These are phyloP conservation scores for Nemania sp. DNA, from an alignment of 2,329 filamentous ascomycete species.

Conservation along the genomic window DNA sequence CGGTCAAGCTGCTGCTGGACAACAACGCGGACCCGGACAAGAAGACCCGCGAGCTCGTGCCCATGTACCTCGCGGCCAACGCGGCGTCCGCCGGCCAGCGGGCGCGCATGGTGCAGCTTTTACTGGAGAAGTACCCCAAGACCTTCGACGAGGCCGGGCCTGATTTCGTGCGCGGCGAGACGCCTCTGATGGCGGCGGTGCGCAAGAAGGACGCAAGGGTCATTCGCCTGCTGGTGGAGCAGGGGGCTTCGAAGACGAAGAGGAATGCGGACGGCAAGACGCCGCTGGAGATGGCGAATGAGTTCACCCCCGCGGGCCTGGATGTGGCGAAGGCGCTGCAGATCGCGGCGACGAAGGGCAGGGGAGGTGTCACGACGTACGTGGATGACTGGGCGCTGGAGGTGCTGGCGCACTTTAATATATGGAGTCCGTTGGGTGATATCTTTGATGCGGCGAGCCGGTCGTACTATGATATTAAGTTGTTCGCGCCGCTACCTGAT, in stretches of 20 bases:
- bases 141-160: constrained; percentile 33
- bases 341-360: constrained; percentile 30
- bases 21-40: constrained; percentile 32
- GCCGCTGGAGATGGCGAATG: constrained; percentile 24
- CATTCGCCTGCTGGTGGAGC: constrained; percentile 33
- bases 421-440: constrained; percentile 33
- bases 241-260: constrained; percentile 34
- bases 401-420: constrained; percentile 34
- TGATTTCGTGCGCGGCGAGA: constrained; percentile 18
- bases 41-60: constrained; percentile 31
- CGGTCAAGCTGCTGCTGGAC: constrained; percentile 36
- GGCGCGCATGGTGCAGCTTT: constrained; percentile 34
- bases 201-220: constrained; percentile 23
- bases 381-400: constrained; percentile 33
- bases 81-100: constrained; percentile 19
- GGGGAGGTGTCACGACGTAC: constrained; percentile 33
- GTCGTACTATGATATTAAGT: constrained; percentile 19
- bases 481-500: constrained; percentile 19
- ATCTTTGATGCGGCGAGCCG: constrained; percentile 33
- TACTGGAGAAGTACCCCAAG: constrained; percentile 34
- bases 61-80: constrained; percentile 34
- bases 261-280: constrained; percentile 34
- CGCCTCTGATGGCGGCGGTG: constrained; percentile 37
- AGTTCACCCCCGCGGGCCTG: constrained; percentile 11
- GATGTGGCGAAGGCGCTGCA: constrained; percentile 32